phyloP scores from a whole-genome alignment of 176 grass and related monocot genomes.

The Secale cereale region DNA sequence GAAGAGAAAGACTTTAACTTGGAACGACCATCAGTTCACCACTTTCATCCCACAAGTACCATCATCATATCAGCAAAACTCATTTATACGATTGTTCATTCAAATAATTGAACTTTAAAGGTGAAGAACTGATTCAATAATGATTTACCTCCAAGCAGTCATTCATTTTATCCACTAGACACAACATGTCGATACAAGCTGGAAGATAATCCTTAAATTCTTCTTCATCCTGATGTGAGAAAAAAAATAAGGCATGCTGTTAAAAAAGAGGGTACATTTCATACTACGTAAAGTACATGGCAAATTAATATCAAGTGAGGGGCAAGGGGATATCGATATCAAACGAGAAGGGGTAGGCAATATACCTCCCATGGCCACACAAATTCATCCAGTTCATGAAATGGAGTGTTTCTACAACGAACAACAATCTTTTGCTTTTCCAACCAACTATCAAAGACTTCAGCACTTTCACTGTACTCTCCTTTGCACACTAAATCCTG shows the following conservation, averaged over 20 bases:
- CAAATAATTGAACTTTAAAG: not conserved
- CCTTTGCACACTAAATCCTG: not conserved
- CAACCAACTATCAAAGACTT: not conserved
- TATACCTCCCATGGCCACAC: constrained; percentile 6
- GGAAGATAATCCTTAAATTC: constrained; percentile 4
- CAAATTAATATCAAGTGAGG: not conserved
- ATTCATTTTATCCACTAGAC: not conserved
- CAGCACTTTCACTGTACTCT: not conserved
- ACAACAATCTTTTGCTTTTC: not conserved
- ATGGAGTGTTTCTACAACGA: not conserved
- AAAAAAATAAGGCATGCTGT: not conserved
- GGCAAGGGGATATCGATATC: not conserved
- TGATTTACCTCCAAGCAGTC: constrained; percentile 10
- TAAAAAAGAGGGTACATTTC: not conserved
- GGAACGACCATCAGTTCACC: too few relatives aligned
- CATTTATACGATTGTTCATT: too few relatives aligned
- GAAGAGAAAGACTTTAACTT: too few relatives aligned
- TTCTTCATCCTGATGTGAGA: constrained; percentile 12
- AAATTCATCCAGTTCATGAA: constrained; percentile 1
- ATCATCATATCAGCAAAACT: too few relatives aligned
- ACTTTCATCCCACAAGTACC: too few relatives aligned
- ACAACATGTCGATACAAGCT: not conserved
- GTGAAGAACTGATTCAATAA: not conserved
- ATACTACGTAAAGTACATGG: not conserved
- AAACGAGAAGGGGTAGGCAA: not conserved